Base-by-base conservation (phyloP, 768 basidiomycete genomes). In the Rhodotorula graminis region DNA sequence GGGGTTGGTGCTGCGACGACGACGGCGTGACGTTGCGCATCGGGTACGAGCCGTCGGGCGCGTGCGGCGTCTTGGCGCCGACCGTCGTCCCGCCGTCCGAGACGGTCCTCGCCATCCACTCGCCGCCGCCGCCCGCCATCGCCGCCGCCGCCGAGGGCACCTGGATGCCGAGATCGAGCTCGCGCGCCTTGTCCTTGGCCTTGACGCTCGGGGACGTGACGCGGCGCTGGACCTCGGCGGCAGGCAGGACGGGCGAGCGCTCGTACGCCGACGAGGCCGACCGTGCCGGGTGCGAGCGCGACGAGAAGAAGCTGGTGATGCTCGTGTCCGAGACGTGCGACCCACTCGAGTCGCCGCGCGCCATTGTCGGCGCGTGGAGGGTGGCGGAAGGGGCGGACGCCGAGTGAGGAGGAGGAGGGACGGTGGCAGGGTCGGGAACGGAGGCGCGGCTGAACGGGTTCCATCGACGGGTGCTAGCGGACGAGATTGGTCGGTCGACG, bases 361-460 rank as follows among this genome's bases (percentile, higher is more conserved):
- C 44, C 64, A 65, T 65, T 33, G 46, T 1, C 0, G 55, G 64
- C 21, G 64, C 56, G 27, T 47, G 64, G 4, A 65, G 64, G 14
- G 64, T 49, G 42, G 31, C 46, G 3, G 44, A 5, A 21, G 21
- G 44, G 14, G 25, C 56, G 9, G 56, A 55, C 8, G 47, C 44
- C 31, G 64, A 46, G 25, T 5, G 64, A 23, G 3, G 64, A 29
- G 19, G 44, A 31, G 2, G 56, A n/a, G 3, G 9, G 11, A 12
- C 19, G 1, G n/a, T n/a, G n/a, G 7, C 40, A 49, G 46, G 56
- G 21, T 3, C 18, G 18, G 29, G 44, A 29, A 4, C 33, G 23
- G 58, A 44, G 2, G 50, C 55, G 27, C 71, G 62, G 40, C 71
- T 63, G 59, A 72, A 69, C 15, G 71, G 68, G 59, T 65, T 68